A percentile compares a stretch with the other conserved stretches of the same genome.
These are phyloP conservation scores for Ophiosphaerella herpotricha DNA, from an alignment of 2,329 filamentous ascomycete species.

Conservation along the genomic window DNA sequence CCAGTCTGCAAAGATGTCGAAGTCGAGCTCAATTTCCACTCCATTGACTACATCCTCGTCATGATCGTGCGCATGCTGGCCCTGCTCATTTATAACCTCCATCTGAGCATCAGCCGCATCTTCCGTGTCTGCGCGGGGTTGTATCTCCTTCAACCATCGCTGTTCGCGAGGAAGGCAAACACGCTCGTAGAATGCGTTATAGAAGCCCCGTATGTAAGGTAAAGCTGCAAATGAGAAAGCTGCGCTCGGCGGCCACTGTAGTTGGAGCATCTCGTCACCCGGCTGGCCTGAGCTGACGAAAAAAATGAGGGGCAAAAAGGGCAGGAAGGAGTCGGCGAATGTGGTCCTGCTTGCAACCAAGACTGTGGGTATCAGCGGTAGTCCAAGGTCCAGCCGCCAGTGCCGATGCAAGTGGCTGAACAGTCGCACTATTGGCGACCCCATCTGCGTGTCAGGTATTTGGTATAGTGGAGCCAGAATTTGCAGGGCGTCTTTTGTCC, in stretches of 20 bases:
- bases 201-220: constrained; percentile 67
- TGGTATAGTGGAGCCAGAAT: constrained; percentile 55
- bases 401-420: constrained; percentile 42
- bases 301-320: constrained; percentile 66
- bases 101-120: constrained; percentile 17
- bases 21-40: constrained; percentile 49
- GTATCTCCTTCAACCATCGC: constrained; percentile 66
- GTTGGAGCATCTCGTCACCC: constrained; percentile 52
- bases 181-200: constrained; percentile 65
- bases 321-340: constrained; percentile 66
- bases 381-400: constrained; percentile 61
- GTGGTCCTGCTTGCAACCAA: constrained; percentile 70
- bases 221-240: constrained; percentile 68
- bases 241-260: constrained; percentile 70
- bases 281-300: constrained; percentile 59
- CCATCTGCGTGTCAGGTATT: constrained; percentile 35
- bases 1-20: constrained; percentile 53
- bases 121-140: constrained; percentile 56
- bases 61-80: constrained; percentile 16
- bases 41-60: constrained; percentile 53
- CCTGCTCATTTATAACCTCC: constrained; percentile 19
- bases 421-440: constrained; percentile 39
- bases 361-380: constrained; percentile 70
- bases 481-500: constrained; percentile 61
- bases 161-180: constrained; percentile 62